phyloP scores from a whole-genome alignment of 768 basidiomycete genomes.

The Neoboletus magnificus region DNA sequence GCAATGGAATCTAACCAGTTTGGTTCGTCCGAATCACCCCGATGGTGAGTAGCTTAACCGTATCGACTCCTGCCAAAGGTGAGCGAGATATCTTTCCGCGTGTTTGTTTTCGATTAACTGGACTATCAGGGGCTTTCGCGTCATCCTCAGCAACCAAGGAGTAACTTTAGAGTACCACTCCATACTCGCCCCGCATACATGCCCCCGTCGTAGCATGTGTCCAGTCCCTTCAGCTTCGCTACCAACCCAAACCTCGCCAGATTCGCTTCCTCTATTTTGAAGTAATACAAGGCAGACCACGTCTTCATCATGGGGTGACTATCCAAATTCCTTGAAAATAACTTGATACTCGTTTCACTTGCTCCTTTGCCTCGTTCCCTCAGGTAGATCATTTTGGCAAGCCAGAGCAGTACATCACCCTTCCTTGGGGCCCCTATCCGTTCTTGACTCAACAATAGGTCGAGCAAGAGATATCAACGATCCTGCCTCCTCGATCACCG shows the following conservation, averaged over 20 bases:
- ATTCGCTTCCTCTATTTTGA: conserved; percentile 79
- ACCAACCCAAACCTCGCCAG: conserved; percentile 42
- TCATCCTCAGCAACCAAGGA: conserved; percentile 12
- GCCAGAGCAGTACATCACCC: conserved; percentile 51
- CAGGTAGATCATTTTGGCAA: conserved; percentile 65
- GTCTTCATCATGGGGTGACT: conserved; percentile 73
- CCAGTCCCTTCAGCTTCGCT: conserved; percentile 56
- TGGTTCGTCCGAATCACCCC: neutral
- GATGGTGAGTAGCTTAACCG: too few relatives aligned
- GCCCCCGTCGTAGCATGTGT: conserved; percentile 70
- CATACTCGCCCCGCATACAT: conserved; percentile 58
- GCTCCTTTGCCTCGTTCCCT: conserved; percentile 55
- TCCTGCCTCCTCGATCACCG: conserved; percentile 60
- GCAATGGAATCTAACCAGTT: neutral
- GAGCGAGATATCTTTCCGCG: too few relatives aligned
- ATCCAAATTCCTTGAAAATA: neutral
- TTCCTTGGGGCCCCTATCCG: conserved; percentile 76
- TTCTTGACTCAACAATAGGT: conserved; percentile 44
- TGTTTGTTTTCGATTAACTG: too few relatives aligned
- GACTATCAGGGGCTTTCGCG: neutral
- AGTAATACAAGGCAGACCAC: conserved; percentile 64
- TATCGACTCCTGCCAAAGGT: too few relatives aligned
- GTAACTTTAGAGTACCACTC: conserved; percentile 32
- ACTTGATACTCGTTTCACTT: conserved; percentile 3
- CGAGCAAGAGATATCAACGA: conserved; percentile 69